Percentiles rank a stretch among this genome's conserved stretches.
Evolutionary conservation across 257 asterid genomes (phyloP).

Genomic region (Voacanga thouarsii): DNA sequence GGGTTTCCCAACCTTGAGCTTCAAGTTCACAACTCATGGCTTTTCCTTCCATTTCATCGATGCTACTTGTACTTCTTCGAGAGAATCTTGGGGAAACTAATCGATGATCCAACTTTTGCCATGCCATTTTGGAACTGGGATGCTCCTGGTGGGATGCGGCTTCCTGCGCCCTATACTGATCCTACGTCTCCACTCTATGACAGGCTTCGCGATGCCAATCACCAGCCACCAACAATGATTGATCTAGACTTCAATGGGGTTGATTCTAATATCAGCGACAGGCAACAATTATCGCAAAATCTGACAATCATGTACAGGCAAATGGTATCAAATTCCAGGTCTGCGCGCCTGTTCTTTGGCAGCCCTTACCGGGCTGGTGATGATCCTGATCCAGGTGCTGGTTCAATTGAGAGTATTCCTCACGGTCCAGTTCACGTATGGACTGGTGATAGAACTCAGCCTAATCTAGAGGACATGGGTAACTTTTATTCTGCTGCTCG

Average conservation of each 20-base stretch:
- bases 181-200: slow-evolving; percentile 52
- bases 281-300: slow-evolving; percentile 37
- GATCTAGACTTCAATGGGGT: slow-evolving; percentile 55
- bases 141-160: slow-evolving; percentile 55
- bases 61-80: slow-evolving; percentile 72
- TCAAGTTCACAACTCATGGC: slow-evolving; percentile 82
- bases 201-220: slow-evolving; percentile 47
- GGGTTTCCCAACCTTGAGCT: slow-evolving; percentile 72
- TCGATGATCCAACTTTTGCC: slow-evolving; percentile 65
- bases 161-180: slow-evolving; percentile 51
- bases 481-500: slow-evolving; percentile 79
- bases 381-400: slow-evolving; percentile 54
- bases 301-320: slow-evolving; percentile 68
- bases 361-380: slow-evolving; percentile 66
- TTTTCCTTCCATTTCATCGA: slow-evolving; percentile 70
- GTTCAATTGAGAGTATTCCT: slow-evolving; percentile 65
- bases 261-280: slow-evolving; percentile 17
- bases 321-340: slow-evolving; percentile 60
- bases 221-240: slow-evolving; percentile 60
- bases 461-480: slow-evolving; percentile 70
- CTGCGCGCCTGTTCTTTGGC: slow-evolving; percentile 56
- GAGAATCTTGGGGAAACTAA: slow-evolving; percentile 52
- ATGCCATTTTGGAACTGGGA: slow-evolving; percentile 92
- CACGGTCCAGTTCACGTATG: slow-evolving; percentile 71
- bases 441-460: slow-evolving; percentile 71